Evolutionary conservation across 768 basidiomycete species (phyloP).

Genomic region (Suillus variegatus): DNA sequence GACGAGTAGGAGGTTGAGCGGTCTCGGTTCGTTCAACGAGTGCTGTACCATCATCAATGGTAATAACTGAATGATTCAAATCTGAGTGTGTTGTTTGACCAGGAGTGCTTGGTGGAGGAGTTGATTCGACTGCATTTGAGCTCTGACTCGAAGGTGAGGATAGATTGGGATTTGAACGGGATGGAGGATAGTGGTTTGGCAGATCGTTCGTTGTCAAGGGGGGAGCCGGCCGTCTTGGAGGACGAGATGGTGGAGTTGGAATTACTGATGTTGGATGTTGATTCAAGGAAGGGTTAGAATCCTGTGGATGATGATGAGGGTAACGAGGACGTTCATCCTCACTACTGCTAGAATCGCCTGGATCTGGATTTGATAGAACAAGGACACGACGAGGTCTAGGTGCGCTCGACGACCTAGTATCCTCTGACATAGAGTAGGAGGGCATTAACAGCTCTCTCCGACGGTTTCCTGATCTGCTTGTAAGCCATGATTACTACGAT

Average conservation of each 20-base stretch:
- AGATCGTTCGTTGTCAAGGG: constrained; percentile 43
- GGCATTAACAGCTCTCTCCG: constrained; percentile 32
- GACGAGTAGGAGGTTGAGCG: constrained; percentile 27
- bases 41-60: constrained; percentile 37
- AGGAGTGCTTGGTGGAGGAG: constrained; percentile 73
- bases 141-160: constrained; percentile 72
- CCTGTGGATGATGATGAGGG: constrained; percentile 19
- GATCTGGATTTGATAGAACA: constrained; percentile 63
- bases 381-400: constrained; percentile 44
- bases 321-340: constrained; percentile 34
- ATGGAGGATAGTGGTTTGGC: constrained; percentile 34
- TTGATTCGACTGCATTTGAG: constrained; percentile 62
- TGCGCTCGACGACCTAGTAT: constrained; percentile 40
- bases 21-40: constrained; percentile 31
- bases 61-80: constrained; percentile 39
- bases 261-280: constrained; percentile 27
- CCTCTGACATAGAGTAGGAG: constrained; percentile 59
- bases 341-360: constrained; percentile 44
- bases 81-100: constrained; percentile 47
- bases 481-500: constrained; percentile 2
- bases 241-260: constrained; percentile 21
- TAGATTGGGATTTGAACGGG: constrained; percentile 54
- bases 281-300: constrained; percentile 27
- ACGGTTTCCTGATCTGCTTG: constrained; percentile 25
- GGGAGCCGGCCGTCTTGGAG: constrained; percentile 24